Conservation (phyloP, 352 stramenopile species). For the Pythium folliculosum region DNA sequence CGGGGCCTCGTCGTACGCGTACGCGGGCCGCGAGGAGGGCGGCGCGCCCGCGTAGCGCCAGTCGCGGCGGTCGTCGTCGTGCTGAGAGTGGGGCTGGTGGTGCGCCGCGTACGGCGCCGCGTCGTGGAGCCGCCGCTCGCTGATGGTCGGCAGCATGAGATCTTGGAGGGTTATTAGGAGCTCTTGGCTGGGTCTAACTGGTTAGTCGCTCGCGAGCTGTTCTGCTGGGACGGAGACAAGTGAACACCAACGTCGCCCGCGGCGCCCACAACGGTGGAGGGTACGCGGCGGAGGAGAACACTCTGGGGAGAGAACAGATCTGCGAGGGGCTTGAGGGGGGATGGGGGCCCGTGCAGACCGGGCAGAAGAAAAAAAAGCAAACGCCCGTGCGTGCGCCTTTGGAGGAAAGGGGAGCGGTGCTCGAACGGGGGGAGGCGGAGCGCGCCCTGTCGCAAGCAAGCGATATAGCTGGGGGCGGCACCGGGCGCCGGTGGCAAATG, state of each 20-base stretch:
- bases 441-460: neutral
- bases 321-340: neutral
- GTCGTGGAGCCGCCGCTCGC: neutral
- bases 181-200: neutral
- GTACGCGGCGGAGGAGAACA: neutral
- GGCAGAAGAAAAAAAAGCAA: conserved; percentile 3
- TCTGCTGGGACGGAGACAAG: neutral
- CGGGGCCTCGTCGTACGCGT: neutral
- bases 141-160: conserved; percentile 11
- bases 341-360: neutral
- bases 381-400: neutral
- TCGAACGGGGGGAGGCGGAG: conserved; percentile 2
- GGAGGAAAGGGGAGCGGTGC: neutral
- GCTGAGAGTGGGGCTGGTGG: neutral
- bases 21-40: neutral
- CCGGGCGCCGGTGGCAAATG: too few relatives aligned
- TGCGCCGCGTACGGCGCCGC: conserved; percentile 1
- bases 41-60: neutral
- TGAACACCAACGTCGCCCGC: neutral
- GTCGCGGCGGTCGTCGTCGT: conserved; percentile 1
- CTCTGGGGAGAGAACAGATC: neutral
- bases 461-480: neutral
- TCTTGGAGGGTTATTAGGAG: neutral
- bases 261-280: neutral
- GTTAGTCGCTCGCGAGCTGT: neutral